Base-by-base conservation (phyloP, 2,329 filamentous ascomycete genomes). In the Dactylella cylindrospora region DNA sequence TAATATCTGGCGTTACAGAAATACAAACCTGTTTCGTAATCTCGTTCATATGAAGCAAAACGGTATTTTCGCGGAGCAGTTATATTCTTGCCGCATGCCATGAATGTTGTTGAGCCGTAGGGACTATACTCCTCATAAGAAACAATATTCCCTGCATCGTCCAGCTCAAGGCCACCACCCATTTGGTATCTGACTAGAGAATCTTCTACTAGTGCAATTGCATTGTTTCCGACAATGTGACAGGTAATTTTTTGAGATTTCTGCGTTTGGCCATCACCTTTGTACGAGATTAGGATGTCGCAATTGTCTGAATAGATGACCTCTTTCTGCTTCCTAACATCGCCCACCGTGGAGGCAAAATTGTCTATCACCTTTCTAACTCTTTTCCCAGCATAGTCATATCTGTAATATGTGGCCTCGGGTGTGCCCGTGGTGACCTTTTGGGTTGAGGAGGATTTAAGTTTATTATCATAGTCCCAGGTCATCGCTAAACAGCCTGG, bases 91-190 rank as follows among this genome's bases (percentile, higher is more conserved):
- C 35, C 25, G 1, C 29, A 9, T 0, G 54, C 46, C 10, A 25
- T 36, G 45, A 66, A 69, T 2, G 33, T 20, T 10, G 26, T 32
- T 5, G n/a, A 22, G 0, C 71, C 71, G 45, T 64, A 73, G 3
- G 71, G 68, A 2, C 55, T 62, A 45, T 70, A 72, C 54, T 73
- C 71, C 35, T 72, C 70, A 38, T 70, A 71, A 2, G 70, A 70
- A 4, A 72, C 39, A 13, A 72, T 23, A 3, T 66, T 38, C 12
- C 26, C 68, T 0, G 67, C 12, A 5, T 68, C 57, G 44, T 71
- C 70, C 1, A 70, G 25, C 53, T 73, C 70, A 1, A 72, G 15
- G 9, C 8, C 32, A 2, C 20, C 49, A 54, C 50, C 65, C 44
- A 59, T 41, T 39, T n/a, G n/a, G n/a, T n/a, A n/a, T n/a, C n/a